Percentiles rank a stretch among this genome's conserved stretches.
These are phyloP conservation scores for Circinella minor DNA, from an alignment of 371 early-diverging fungal genomes.

Conservation along the genomic window DNA sequence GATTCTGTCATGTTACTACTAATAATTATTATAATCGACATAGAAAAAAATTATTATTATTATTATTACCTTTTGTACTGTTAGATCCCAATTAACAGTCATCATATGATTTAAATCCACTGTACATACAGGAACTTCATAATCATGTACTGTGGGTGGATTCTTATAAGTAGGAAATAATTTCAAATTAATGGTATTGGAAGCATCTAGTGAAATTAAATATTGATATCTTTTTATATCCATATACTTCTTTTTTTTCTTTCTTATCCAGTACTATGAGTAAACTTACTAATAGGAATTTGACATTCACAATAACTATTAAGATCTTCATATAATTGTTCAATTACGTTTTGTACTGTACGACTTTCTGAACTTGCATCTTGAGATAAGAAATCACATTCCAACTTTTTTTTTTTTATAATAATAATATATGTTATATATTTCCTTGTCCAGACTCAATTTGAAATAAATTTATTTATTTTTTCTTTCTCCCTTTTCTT, in stretches of 20 bases:
- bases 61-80: conserved; percentile 67
- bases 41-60: neutral
- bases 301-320: conserved; percentile 88
- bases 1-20: too few species aligned
- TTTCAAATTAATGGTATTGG: conserved; percentile 81
- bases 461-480: neutral
- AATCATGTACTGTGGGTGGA: conserved; percentile 77
- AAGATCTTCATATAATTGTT: conserved; percentile 84
- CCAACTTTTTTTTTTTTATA: conserved; percentile 42
- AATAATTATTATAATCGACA: neutral
- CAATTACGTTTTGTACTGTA: conserved; percentile 78
- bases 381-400: conserved; percentile 74
- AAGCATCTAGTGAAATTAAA: conserved; percentile 44
- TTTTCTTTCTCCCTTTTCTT: neutral
- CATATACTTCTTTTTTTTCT: neutral
- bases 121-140: conserved; percentile 83
- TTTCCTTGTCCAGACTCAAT: too few species aligned
- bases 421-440: neutral
- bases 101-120: conserved; percentile 69
- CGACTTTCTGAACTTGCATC: conserved; percentile 33
- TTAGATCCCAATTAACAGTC: conserved; percentile 85
- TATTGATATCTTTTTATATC: neutral
- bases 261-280: neutral
- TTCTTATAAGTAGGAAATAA: conserved; percentile 82
- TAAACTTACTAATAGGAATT: conserved; percentile 78